phyloP scores from a whole-genome alignment of 345 rosid species.

The Draba incana region DNA sequence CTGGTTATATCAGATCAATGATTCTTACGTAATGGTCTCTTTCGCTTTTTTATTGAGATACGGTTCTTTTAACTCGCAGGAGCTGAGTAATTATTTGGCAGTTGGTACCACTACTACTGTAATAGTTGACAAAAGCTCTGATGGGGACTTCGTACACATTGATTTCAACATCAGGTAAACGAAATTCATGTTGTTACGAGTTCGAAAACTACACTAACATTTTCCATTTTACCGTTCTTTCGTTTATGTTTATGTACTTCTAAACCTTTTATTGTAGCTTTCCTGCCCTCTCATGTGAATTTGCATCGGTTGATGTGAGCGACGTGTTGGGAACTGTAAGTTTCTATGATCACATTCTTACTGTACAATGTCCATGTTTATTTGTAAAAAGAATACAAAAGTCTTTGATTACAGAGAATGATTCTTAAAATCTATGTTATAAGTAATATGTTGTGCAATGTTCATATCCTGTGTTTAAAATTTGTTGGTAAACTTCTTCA shows the following conservation, averaged over 20 bases:
- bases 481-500: constrained; percentile 45
- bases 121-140: constrained; percentile 83
- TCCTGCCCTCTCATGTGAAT: constrained; percentile 97
- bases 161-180: constrained; percentile 85
- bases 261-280: constrained; percentile 55
- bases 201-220: neutral
- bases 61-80: constrained; percentile 48
- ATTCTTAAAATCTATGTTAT: neutral
- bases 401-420: neutral
- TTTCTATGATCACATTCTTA: constrained; percentile 16
- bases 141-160: constrained; percentile 77
- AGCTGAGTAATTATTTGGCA: constrained; percentile 70
- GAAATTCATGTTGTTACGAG: neutral
- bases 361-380: neutral
- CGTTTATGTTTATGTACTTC: no score
- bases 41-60: no score
- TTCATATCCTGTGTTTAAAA: constrained; percentile 11
- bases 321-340: constrained; percentile 97
- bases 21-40: no score
- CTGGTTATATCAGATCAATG: no score
- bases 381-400: neutral
- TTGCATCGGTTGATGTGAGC: constrained; percentile 90
- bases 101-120: constrained; percentile 69
- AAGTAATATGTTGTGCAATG: neutral
- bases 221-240: neutral